Percentiles rank a stretch among this genome's conserved stretches.
phyloP scores from a whole-genome alignment of 441 rosid species.

The Jatropha multifida region DNA sequence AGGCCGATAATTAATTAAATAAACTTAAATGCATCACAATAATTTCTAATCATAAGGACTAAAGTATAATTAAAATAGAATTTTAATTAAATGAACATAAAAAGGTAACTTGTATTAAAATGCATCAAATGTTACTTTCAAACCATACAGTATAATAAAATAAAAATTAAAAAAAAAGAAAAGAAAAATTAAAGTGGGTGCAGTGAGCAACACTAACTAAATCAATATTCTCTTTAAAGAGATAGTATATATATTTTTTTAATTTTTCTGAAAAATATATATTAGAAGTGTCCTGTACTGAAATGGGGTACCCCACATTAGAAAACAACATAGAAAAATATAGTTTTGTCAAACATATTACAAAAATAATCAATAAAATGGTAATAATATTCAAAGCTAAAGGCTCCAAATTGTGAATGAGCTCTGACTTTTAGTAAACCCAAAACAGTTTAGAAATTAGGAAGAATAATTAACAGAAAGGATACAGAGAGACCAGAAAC shows the following conservation, averaged over 20 bases:
- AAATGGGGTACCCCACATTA: not conserved
- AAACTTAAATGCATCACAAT: too few species aligned
- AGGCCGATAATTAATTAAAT: too few species aligned
- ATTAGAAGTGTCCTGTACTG: not conserved
- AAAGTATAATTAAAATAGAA: not conserved
- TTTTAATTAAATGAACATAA: not conserved
- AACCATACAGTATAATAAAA: not conserved
- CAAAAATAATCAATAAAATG: not conserved
- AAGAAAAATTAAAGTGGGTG: not conserved
- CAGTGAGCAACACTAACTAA: not conserved
- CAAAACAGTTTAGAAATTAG: not conserved
- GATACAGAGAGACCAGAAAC: not conserved
- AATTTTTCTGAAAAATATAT: not conserved
- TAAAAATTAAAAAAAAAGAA: not conserved
- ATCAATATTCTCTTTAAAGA: not conserved
- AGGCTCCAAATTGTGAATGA: not conserved
- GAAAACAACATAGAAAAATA: not conserved
- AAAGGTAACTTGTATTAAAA: not conserved
- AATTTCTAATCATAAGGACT: too few species aligned
- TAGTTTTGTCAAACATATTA: not conserved
- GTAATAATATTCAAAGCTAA: not conserved
- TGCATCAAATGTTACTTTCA: not conserved
- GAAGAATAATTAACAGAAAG: not conserved
- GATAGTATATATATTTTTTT: not conserved
- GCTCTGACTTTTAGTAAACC: constrained; percentile 1